Conservation (phyloP, 768 basidiomycete species). For the Strobilomyces dryophilus region DNA sequence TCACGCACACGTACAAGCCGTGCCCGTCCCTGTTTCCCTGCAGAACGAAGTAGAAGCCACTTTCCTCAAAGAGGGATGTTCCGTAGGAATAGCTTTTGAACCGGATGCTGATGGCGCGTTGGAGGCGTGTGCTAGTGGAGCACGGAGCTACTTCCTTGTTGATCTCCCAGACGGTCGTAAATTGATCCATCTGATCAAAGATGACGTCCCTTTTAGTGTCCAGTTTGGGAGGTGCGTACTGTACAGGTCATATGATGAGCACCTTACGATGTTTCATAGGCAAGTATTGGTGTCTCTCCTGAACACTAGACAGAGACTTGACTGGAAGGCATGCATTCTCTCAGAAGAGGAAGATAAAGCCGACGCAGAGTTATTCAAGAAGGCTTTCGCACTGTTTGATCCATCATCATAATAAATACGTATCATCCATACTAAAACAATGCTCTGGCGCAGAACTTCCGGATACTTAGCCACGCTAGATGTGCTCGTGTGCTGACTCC, state of each 20-base stretch:
- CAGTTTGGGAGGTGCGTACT: slow-evolving; percentile 83
- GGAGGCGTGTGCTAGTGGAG: slow-evolving; percentile 42
- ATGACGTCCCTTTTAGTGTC: slow-evolving; percentile 74
- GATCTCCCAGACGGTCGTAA: slow-evolving; percentile 83
- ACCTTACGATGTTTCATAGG: slow-evolving; percentile 39
- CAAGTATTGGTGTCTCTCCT: slow-evolving; percentile 78
- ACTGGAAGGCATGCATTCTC: slow-evolving; percentile 89
- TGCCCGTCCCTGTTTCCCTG: slow-evolving; percentile 68
- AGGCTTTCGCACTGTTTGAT: slow-evolving; percentile 74
- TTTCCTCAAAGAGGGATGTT: slow-evolving; percentile 68
- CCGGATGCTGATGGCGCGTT: slow-evolving; percentile 62
- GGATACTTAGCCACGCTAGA: slow-evolving; percentile 16
- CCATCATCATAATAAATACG: slow-evolving; percentile 35
- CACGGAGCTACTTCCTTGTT: slow-evolving; percentile 82
- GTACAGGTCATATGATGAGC: not conserved
- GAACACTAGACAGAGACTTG: slow-evolving; percentile 69
- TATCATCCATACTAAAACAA: not conserved
- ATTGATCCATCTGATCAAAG: slow-evolving; percentile 82
- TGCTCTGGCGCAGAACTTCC: not conserved
- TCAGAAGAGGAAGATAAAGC: slow-evolving; percentile 81
- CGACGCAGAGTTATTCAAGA: slow-evolving; percentile 82
- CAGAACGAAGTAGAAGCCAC: slow-evolving; percentile 61
- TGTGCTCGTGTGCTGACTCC: slow-evolving; percentile 31
- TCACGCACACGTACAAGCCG: slow-evolving; percentile 89
- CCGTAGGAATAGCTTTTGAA: slow-evolving; percentile 71